Evolutionary conservation across 208 protist species (phyloP), one percentile per base, ranked within the genome.

Genomic region (Wallacemonas sp.): DNA sequence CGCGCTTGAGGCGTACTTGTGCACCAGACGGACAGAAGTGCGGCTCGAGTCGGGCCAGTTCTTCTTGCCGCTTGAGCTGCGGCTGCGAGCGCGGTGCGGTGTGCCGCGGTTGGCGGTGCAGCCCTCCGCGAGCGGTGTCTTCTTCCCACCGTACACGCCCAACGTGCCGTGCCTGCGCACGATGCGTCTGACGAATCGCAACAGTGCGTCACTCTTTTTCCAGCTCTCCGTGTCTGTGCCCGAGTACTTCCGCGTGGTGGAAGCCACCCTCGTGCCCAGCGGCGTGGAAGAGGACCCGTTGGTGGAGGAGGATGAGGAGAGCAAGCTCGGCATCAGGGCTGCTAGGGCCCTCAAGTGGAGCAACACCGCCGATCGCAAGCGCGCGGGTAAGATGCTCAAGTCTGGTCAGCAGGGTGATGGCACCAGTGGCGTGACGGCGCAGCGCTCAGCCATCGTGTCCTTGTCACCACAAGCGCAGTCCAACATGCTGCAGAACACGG

Each of bases 61-160:
- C 70, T 96, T 91, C 60, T 74, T 71, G 27, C 82, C 90, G 27
- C 86, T 94, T 46, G 90, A 96, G 70, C 64, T 96, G 54, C 80
- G 78, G 26, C 65, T 96, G 58, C 90, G 85, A 2, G 82, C 90
- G 5, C 80, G 79, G 8, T 93, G 86, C 56, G 86, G 87, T 9
- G 71, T 80, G 1, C 83, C 90, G 27, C 79, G 72, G 44, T 74
- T 96, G 28, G 69, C 72, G 1, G 79, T 96, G 36, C 77, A 94
- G 63, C 90, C 90, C 21, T 91, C 87, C 17, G 73, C 69, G 39
- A 66, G 61, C 14, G 55, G 76, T 12, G 65, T 93, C 8, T 39
- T 62, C 61, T 91, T 93, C 62, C 84, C 80, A 6, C 47, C 34
- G 11, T 79, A 67, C 38, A 45, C 77, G 44, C 45, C 47, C 14